A percentile compares a stretch with the other conserved stretches of the same genome.
phyloP scores from a whole-genome alignment of 202 grass and related monocot genomes.

The Eragrostis tef region DNA sequence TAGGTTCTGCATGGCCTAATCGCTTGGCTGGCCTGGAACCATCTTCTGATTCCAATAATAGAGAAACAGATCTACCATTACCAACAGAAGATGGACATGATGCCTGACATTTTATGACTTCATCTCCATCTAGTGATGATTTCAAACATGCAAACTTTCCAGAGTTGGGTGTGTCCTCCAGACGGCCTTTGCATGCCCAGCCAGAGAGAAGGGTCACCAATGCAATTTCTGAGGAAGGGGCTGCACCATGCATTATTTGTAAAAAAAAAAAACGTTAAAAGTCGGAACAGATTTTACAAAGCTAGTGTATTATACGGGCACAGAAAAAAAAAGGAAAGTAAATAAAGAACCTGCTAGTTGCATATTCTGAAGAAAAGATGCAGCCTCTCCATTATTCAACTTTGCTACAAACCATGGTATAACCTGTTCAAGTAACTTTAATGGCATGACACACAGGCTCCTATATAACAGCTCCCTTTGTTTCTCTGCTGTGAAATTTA shows the following conservation, averaged over 20 bases:
- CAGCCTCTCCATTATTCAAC: conserved; percentile 63
- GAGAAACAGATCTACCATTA: conserved; percentile 24
- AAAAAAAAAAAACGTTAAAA: conserved; percentile 34
- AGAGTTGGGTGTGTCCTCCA: conserved; percentile 52
- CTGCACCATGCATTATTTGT: conserved; percentile 50
- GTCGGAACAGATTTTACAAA: conserved; percentile 3
- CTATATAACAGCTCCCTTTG: conserved; percentile 79
- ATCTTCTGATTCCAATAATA: conserved; percentile 38
- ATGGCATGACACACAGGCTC: conserved; percentile 80
- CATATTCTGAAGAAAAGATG: conserved; percentile 86
- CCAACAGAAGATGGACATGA: conserved; percentile 57
- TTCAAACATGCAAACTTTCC: conserved; percentile 72
- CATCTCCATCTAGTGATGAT: conserved; percentile 46
- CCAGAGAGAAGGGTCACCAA: conserved; percentile 86
- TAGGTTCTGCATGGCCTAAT: conserved; percentile 58
- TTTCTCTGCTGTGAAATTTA: conserved; percentile 74
- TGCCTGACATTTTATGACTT: conserved; percentile 47
- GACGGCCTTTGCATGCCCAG: conserved; percentile 88
- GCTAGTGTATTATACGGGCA: not conserved
- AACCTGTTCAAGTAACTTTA: conserved; percentile 80
- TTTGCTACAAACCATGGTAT: conserved; percentile 91
- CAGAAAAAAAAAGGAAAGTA: conserved; percentile 22
- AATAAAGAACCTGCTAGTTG: conserved; percentile 70
- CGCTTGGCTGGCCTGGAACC: conserved; percentile 59
- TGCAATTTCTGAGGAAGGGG: conserved; percentile 76